Evolutionary conservation across 164 flowering plant species (phyloP), one percentile per base, ranked within the genome.

Genomic region (Annona squamosa): DNA sequence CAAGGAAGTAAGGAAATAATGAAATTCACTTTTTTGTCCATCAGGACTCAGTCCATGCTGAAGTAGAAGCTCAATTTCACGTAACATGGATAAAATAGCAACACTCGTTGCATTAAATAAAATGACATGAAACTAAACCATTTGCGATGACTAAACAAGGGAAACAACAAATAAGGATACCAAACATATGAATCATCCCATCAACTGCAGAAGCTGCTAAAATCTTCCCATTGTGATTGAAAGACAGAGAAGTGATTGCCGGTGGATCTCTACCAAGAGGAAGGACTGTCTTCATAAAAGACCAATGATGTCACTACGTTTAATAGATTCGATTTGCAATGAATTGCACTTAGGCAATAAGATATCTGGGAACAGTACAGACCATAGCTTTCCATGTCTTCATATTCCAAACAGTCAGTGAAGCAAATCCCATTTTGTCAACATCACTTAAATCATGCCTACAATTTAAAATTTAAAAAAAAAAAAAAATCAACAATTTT

Each of bases 161-260:
- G 74, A 46, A 37, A 72, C 4, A 3, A 65, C 13, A 68, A 46
- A 48, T 17, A 82, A 89, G 97, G 97, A 92, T 92, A 94, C 97
- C 97, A 82, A 92, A 94, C 94, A 94, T 94, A 80, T 94, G 97
- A 81, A 94, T 91, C 98, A 94, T 91, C 81, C 98, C 97, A 86
- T 94, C 98, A 73, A 84, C 82, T 74, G 98, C 97, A 83, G 97
- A 78, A 76, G 97, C 97, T 71, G 97, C 97, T 77, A 94, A 83
- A 73, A 94, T 91, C 86, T 91, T 94, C 73, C 98, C 98, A 81
- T 94, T 94, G 86, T 91, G 97, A 81, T 92, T 94, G 84, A 94
- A 94, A 82, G 97, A 87, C 63, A 92, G 68, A 67, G 98, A 91
- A 71, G 98, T 94, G 65, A 94, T 86, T 79, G 97, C 95, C 42